phyloP scores from a whole-genome alignment of 805 yeast genomes.

The Brettanomyces sp. region DNA sequence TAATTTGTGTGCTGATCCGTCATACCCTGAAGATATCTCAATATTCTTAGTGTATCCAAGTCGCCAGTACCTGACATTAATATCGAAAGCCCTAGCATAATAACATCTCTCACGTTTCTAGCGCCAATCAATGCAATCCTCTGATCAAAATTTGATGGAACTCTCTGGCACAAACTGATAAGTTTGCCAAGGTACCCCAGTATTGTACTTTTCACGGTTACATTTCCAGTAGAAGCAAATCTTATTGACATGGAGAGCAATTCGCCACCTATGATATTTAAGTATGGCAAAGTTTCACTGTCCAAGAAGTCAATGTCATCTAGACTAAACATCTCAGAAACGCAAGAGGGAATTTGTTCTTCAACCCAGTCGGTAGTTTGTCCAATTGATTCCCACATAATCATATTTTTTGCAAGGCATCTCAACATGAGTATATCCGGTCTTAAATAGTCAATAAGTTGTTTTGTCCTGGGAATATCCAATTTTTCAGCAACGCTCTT shows the following conservation, averaged over 20 bases:
- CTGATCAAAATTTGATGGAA: constrained; percentile 46
- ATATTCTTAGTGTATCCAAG: constrained; percentile 61
- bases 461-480: constrained; percentile 48
- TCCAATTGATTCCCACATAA: constrained; percentile 63
- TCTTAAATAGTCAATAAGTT: constrained; percentile 57
- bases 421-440: constrained; percentile 71
- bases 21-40: constrained; percentile 59
- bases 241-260: constrained; percentile 67
- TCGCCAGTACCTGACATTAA: constrained; percentile 93
- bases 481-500: constrained; percentile 50
- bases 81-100: constrained; percentile 58
- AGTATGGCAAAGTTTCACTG: constrained; percentile 53
- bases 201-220: constrained; percentile 44
- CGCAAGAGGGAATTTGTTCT: constrained; percentile 41
- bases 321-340: constrained; percentile 24
- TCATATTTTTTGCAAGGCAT: constrained; percentile 51
- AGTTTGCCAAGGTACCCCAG: constrained; percentile 45
- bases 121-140: constrained; percentile 46
- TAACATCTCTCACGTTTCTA: constrained; percentile 43
- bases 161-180: constrained; percentile 32
- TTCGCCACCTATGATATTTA: constrained; percentile 64
- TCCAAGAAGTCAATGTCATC: constrained; percentile 29
- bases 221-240: constrained; percentile 62
- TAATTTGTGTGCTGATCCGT: constrained; percentile 34
- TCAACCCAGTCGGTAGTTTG: constrained; percentile 46